These are phyloP conservation scores for Daldinia eschscholtzii DNA, from an alignment of 2,329 filamentous ascomycete genomes.

Conservation along the genomic window DNA sequence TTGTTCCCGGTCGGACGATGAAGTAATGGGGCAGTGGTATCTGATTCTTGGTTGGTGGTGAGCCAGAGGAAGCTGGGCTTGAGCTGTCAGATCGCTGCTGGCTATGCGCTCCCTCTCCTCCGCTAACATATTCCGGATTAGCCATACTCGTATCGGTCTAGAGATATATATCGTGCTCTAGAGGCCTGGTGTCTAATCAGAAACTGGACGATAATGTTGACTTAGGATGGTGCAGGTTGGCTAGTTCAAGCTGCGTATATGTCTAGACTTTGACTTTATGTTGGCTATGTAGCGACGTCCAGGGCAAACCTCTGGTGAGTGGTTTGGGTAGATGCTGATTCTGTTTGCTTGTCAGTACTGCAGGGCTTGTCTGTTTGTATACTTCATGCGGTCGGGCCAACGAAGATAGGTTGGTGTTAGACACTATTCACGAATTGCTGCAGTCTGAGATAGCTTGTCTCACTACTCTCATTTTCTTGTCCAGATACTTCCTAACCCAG, in stretches of 20 bases:
- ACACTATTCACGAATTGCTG: constrained; percentile 8
- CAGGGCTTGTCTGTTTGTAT: constrained; percentile 29
- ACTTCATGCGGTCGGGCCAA: constrained; percentile 11
- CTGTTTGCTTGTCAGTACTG: constrained; percentile 30
- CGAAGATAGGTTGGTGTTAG: constrained; percentile 22
- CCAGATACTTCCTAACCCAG: background rate
- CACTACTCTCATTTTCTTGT: background rate
- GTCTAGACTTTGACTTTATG: constrained; percentile 13
- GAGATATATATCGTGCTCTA: background rate
- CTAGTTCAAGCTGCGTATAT: background rate
- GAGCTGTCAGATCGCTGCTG: constrained; percentile 13
- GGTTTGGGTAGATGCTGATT: constrained; percentile 25
- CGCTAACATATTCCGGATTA: background rate
- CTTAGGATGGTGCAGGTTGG: background rate
- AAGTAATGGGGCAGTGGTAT: constrained; percentile 55
- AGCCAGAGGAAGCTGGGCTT: background rate
- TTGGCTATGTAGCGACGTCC: background rate
- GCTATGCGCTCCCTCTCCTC: background rate
- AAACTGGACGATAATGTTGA: background rate
- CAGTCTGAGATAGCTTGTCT: constrained; percentile 16
- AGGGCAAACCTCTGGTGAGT: background rate
- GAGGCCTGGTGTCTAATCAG: background rate
- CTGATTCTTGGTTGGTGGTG: background rate
- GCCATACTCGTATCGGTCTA: background rate
- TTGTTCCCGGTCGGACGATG: constrained; percentile 57